Evolutionary conservation across 2,329 filamentous ascomycete species (phyloP), one percentile per base, ranked within the genome.

Genomic region (Amphichorda felina): DNA sequence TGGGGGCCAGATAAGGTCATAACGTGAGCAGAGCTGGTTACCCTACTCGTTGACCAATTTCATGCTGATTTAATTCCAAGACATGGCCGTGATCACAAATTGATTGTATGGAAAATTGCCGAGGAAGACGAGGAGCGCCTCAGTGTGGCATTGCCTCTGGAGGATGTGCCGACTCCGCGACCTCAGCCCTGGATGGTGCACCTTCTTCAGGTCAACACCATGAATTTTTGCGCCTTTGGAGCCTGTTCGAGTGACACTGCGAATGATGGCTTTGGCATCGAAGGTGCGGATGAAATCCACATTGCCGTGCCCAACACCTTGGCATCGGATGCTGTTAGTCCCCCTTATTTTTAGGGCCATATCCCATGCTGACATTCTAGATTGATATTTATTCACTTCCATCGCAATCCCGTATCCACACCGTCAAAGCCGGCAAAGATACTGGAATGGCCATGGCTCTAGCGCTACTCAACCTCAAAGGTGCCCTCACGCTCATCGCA

Each of bases 211-310:
- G 86, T 96, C 30, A 95, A 95, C 50, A 86, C 89, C 2, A 73
- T 96, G 61, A 98, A 96, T 52, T 98, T 96, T 54, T 98, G 91
- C 53, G 72, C 82, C 2, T 94, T 94, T 54, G 70, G 81, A 2
- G 68, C 70, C 5, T 36, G 35, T 19, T 18, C 35, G 11, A 19
- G 9, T 79, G 79, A 50, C 40, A 63, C 40, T 51, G 58, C 30
- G 6, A 42, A 54, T 14, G 41, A 43, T 8, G 21, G 32, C 27
- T 25, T 36, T 44, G 19, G 41, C 15, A 34, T 34, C 37, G 14
- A 36, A 40, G 21, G 41, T 26, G 35, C 48, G 9, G 41, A 48
- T 4, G 37, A 45, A 38, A 62, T 84, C 5, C 59, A 93, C 5
- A 55, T 95, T 33, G 87, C 86, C 1, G 83, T 91, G 1, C 88